Base-by-base conservation (phyloP, 1,139 yeast species). In the Suzukiozyma palmioleophila region DNA sequence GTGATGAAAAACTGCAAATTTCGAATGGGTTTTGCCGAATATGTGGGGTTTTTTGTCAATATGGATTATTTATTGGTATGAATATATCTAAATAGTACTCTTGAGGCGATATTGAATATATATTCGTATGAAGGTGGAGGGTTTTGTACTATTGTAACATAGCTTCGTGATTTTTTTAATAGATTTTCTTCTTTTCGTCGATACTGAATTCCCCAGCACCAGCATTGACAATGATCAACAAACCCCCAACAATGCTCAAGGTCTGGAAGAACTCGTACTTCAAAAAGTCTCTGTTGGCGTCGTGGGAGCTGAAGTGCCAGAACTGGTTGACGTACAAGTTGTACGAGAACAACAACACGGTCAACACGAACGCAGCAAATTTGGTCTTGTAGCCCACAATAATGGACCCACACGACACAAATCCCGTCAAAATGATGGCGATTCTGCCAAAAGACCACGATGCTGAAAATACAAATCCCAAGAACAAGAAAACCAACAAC, bases 191-290 rank as follows among this genome's bases (percentile, higher is more conserved):
- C 84, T 92, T 92, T 64, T 89, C 97, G 60, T 92, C 98, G 46
- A 92, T 70, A 28, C 96, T 86, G 50, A 90, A 73, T 54, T 87
- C 94, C 38, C 98, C 98, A 32, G 98, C 97, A 49, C 98, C 98
- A 8, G 96, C 88, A 64, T 86, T 88, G 49, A 88, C 96, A 49
- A 94, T 86, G 53, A 92, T 71, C 47, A 92, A 68, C 50, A 92
- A 77, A 2, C 97, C 98, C 40, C 98, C 98, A 43, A 92, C 92
- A 60, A 92, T 92, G 44, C 95, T 84, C 57, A 92, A 74, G 33
- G 96, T 88, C 67, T 92, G 98, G 75, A 87, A 92, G 62, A 87
- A 88, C 61, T 89, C 97, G 62, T 90, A 92, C 60, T 88, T 86
- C 60, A 89, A 70, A 63, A 83, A 87, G 65, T 92, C 98, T 56